A percentile compares a stretch with the other conserved stretches of the same genome.
Conservation (phyloP, 352 stramenopile species). For the Phytophthora macrochlamydospora region DNA sequence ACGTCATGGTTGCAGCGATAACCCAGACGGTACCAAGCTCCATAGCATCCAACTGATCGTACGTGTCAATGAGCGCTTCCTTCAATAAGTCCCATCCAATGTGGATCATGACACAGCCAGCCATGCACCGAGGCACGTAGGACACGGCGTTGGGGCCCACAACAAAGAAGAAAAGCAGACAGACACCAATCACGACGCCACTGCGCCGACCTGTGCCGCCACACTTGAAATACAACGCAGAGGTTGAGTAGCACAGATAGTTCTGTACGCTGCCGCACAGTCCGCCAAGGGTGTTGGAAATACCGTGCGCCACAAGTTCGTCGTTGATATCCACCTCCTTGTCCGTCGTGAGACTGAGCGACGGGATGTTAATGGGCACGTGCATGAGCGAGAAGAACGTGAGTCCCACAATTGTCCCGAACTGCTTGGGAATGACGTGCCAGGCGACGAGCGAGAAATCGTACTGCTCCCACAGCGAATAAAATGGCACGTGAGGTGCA, state of each 20-base stretch:
- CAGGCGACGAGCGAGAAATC: conserved; percentile 69
- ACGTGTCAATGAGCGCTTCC: conserved; percentile 90
- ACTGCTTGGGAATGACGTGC: conserved; percentile 75
- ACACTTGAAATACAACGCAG: conserved; percentile 89
- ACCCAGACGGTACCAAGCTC: conserved; percentile 92
- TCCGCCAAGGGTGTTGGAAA: conserved; percentile 90
- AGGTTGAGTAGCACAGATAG: conserved; percentile 91
- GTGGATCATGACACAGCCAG: conserved; percentile 92
- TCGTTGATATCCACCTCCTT: conserved; percentile 93
- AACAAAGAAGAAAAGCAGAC: conserved; percentile 90
- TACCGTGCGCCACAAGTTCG: conserved; percentile 92
- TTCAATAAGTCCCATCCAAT: conserved; percentile 90
- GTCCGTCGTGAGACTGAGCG: conserved; percentile 80
- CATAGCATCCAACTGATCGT: conserved; percentile 86
- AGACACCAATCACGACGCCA: conserved; percentile 61
- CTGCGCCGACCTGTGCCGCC: conserved; percentile 75
- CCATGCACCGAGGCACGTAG: conserved; percentile 93
- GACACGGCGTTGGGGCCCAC: conserved; percentile 83
- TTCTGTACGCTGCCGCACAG: conserved; percentile 90
- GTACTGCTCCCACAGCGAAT: conserved; percentile 79
- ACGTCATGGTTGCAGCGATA: conserved; percentile 91
- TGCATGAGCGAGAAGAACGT: conserved; percentile 95
- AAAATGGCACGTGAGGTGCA: conserved; percentile 72
- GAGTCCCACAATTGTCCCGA: conserved; percentile 84
- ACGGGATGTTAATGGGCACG: conserved; percentile 96